phyloP scores from a whole-genome alignment of 2,329 filamentous ascomycete genomes.

The Penicillium corylophilum region DNA sequence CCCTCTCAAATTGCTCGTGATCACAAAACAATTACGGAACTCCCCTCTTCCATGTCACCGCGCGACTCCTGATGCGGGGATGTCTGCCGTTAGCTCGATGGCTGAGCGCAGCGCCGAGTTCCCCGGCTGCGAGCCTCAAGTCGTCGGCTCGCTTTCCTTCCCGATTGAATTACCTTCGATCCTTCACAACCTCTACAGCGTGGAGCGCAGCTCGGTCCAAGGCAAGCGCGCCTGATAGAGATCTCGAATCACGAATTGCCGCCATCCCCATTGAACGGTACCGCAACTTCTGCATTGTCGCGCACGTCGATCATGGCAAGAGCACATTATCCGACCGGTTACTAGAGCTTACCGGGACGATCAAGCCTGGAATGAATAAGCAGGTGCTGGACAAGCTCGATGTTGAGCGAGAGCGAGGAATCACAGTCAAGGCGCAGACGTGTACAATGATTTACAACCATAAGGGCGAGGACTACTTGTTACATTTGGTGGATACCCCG shows the following conservation, averaged over 20 bases:
- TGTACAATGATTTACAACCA: constrained; percentile 96
- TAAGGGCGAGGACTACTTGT: constrained; percentile 80
- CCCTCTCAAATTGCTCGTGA: constrained; percentile 4
- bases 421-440: constrained; percentile 98
- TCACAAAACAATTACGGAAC: neutral
- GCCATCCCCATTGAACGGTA: constrained; percentile 54
- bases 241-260: constrained; percentile 58
- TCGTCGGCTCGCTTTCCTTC: constrained; percentile 23
- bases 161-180: constrained; percentile 22
- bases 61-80: constrained; percentile 46
- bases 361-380: constrained; percentile 80
- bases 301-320: constrained; percentile 98
- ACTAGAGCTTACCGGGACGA: constrained; percentile 91
- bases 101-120: constrained; percentile 43
- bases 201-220: constrained; percentile 24
- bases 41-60: constrained; percentile 31
- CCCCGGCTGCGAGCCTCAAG: constrained; percentile 32
- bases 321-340: constrained; percentile 91
- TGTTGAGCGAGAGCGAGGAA: constrained; percentile 91
- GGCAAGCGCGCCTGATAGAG: constrained; percentile 35
- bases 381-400: constrained; percentile 97
- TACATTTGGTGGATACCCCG: constrained; percentile 94
- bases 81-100: constrained; percentile 48
- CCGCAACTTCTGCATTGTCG: constrained; percentile 97
- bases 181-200: constrained; percentile 33